A percentile compares a stretch with the other conserved stretches of the same genome.
phyloP scores from a whole-genome alignment of 139 green algal species.

The Micractinium conductrix region DNA sequence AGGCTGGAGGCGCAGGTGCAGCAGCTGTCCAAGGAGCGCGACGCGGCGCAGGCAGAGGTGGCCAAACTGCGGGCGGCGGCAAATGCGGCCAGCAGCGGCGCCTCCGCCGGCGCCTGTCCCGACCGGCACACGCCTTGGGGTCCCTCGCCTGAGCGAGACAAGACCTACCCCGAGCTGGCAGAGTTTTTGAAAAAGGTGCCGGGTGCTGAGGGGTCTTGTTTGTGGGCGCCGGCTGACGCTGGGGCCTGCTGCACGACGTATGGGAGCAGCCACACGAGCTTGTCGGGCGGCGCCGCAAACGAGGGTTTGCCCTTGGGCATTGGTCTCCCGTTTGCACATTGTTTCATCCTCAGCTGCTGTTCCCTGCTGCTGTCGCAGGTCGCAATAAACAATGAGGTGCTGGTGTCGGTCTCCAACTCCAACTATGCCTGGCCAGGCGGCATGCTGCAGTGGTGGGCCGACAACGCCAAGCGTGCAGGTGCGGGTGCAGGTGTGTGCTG shows the following conservation, averaged over 20 bases:
- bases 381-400: constrained; percentile 62
- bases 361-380: too few relatives aligned
- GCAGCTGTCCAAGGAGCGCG: not conserved
- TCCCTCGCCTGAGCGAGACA: constrained; percentile 37
- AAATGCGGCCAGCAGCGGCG: not conserved
- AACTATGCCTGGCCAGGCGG: constrained; percentile 57
- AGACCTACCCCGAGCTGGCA: constrained; percentile 50
- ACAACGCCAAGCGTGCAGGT: constrained; percentile 32
- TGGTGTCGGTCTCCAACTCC: constrained; percentile 60
- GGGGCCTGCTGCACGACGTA: too few relatives aligned
- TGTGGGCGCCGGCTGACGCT: too few relatives aligned
- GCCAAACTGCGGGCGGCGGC: not conserved
- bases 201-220: not conserved
- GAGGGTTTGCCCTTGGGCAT: too few relatives aligned
- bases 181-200: constrained; percentile 51
- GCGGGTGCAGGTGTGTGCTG: too few relatives aligned
- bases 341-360: too few relatives aligned
- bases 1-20: not conserved
- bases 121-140: constrained; percentile 52
- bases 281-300: too few relatives aligned
- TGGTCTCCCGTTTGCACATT: too few relatives aligned
- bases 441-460: constrained; percentile 77
- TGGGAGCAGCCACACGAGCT: too few relatives aligned
- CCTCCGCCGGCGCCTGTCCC: not conserved
- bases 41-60: not conserved